These are phyloP conservation scores for Fistulifera pelliculosa DNA, from an alignment of 108 stramenopile species.

Conservation along the genomic window DNA sequence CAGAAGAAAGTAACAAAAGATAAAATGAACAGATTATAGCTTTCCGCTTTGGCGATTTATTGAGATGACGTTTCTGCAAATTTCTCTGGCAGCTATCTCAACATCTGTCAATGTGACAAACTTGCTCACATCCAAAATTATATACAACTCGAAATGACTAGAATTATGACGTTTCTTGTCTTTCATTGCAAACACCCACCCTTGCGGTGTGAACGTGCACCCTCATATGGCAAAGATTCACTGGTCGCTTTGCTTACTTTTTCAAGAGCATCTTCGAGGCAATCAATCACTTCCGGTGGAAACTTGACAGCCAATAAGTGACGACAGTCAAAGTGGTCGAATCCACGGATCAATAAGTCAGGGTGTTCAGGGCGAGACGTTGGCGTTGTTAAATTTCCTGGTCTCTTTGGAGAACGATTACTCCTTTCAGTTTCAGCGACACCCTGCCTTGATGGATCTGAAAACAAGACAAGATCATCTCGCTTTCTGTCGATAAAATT, in stretches of 20 bases:
- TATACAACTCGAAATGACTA: constrained; percentile 50
- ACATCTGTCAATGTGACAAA: constrained; percentile 56
- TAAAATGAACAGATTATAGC: neutral
- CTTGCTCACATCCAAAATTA: constrained; percentile 44
- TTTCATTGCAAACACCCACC: constrained; percentile 56
- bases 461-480: constrained; percentile 34
- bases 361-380: constrained; percentile 10
- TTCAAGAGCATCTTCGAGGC: constrained; percentile 69
- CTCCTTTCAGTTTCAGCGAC: constrained; percentile 12
- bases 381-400: neutral
- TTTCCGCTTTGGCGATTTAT: neutral
- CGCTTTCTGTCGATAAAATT: constrained; percentile 41
- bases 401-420: constrained; percentile 8
- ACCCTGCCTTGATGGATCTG: constrained; percentile 24
- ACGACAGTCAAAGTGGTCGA: constrained; percentile 48
- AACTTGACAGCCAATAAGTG: constrained; percentile 52
- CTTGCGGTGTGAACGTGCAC: constrained; percentile 52
- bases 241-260: constrained; percentile 22
- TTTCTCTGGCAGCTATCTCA: neutral
- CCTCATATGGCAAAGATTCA: constrained; percentile 16
- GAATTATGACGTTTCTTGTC: neutral
- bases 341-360: constrained; percentile 25
- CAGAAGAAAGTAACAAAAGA: constrained; percentile 6
- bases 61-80: neutral
- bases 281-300: constrained; percentile 49